Evolutionary conservation across 768 basidiomycete species (phyloP).

Genomic region (Lentinula sp.): DNA sequence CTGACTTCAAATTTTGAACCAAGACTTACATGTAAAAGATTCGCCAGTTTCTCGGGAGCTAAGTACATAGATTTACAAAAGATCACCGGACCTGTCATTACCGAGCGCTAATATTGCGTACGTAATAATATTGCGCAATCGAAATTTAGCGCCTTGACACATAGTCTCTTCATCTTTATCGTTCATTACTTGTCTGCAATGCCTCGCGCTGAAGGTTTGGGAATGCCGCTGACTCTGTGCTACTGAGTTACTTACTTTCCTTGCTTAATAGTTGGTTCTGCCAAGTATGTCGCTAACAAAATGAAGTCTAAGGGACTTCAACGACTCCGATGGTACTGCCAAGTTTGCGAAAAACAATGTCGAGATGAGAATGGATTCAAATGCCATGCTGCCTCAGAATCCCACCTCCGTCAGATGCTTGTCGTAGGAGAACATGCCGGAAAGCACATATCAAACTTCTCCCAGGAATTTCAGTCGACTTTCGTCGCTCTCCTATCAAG

Average conservation of each 20-base stretch:
- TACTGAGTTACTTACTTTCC: not conserved
- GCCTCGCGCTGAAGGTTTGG: constrained; percentile 79
- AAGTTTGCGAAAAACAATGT: constrained; percentile 99
- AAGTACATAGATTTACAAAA: no score
- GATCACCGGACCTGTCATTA: no score
- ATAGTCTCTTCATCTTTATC: not conserved
- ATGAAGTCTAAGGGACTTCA: constrained; percentile 98
- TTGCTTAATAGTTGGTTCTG: constrained; percentile 61
- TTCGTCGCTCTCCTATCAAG: constrained; percentile 89
- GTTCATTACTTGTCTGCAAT: constrained; percentile 27
- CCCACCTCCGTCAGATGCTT: constrained; percentile 94
- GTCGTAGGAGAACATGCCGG: constrained; percentile 94
- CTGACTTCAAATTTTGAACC: no score
- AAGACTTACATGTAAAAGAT: no score
- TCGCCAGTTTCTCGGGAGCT: no score
- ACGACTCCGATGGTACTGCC: constrained; percentile 96
- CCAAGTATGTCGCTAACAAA: constrained; percentile 88
- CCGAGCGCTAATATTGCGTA: no score
- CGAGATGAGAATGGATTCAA: constrained; percentile 99
- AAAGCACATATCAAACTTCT: constrained; percentile 87
- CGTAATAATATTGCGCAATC: no score
- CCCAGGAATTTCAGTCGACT: constrained; percentile 80
- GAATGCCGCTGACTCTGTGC: not conserved
- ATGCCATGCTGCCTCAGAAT: constrained; percentile 83
- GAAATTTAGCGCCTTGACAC: no score